These are phyloP conservation scores for Fragaria vesca DNA, from an alignment of 306 rosid species.

Conservation along the genomic window DNA sequence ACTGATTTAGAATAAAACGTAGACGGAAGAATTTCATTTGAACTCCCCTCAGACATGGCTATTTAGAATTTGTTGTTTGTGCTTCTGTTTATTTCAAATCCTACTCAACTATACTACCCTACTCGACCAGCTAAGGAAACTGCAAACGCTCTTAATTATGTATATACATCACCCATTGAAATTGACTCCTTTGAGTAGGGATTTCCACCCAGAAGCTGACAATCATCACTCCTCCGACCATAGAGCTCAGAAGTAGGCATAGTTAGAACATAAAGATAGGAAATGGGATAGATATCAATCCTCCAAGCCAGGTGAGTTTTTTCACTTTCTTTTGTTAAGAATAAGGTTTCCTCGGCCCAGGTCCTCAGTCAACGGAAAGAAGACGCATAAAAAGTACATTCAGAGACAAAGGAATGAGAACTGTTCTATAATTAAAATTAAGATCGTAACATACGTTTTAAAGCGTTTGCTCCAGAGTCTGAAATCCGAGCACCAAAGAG, in stretches of 20 bases:
- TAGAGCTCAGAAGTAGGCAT: too few relatives aligned
- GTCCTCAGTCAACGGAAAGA: not conserved
- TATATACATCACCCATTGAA: not conserved
- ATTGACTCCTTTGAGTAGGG: not conserved
- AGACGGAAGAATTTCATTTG: too few relatives aligned
- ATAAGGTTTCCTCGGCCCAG: not conserved
- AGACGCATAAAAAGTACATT: not conserved
- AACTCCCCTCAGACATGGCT: too few relatives aligned
- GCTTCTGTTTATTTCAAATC: too few relatives aligned
- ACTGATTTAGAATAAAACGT: too few relatives aligned
- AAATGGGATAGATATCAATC: too few relatives aligned
- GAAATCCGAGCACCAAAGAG: constrained; percentile 69
- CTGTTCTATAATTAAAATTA: not conserved
- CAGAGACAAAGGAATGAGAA: not conserved
- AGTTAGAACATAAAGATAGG: too few relatives aligned
- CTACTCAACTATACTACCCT: too few relatives aligned
- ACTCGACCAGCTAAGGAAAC: not conserved
- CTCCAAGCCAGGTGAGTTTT: not conserved
- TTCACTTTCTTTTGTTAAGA: not conserved
- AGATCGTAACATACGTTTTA: constrained; percentile 37
- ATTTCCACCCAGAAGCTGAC: too few relatives aligned
- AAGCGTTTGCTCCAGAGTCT: constrained; percentile 52
- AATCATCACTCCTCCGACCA: too few relatives aligned
- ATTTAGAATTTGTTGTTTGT: too few relatives aligned
- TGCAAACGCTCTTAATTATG: not conserved